Conservation (phyloP, 148 eudicot genomes). For the Tetragonia tetragonoides region DNA sequence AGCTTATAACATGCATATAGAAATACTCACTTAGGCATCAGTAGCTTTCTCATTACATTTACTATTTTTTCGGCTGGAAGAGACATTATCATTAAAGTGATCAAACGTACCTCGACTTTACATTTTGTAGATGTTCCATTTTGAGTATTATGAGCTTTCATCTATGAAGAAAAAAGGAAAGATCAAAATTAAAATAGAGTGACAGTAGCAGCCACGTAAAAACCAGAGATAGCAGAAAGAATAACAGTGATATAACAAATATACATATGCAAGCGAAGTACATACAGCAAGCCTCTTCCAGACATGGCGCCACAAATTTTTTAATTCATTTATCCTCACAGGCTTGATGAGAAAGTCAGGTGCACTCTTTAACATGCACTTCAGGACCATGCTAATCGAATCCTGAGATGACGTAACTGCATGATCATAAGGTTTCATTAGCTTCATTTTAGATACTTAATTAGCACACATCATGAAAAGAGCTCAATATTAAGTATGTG, state of each 20-base stretch:
- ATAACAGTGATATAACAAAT: not conserved
- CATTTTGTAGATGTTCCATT: too few relatives aligned
- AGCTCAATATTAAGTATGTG: not conserved
- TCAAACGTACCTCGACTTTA: too few relatives aligned
- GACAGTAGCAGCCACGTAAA: not conserved
- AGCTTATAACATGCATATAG: too few relatives aligned
- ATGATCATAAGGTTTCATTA: constrained; percentile 16
- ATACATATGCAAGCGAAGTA: not conserved
- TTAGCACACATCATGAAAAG: not conserved
- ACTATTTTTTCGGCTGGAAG: too few relatives aligned
- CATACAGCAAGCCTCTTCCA: constrained; percentile 50
- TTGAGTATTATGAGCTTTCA: too few relatives aligned
- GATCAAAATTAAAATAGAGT: not conserved
- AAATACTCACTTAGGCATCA: too few relatives aligned
- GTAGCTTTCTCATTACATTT: too few relatives aligned
- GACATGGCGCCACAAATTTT: constrained; percentile 70
- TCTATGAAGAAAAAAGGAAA: not conserved
- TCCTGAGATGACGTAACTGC: constrained; percentile 71
- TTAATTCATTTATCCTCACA: constrained; percentile 60
- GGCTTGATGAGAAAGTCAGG: constrained; percentile 66
- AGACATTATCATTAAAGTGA: too few relatives aligned
- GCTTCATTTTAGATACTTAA: not conserved
- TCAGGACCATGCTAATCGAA: constrained; percentile 49
- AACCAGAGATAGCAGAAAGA: too few relatives aligned
- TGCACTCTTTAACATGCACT: too few relatives aligned